These are phyloP conservation scores for Pythium sukuiense DNA, from an alignment of 352 stramenopile species.

Conservation along the genomic window DNA sequence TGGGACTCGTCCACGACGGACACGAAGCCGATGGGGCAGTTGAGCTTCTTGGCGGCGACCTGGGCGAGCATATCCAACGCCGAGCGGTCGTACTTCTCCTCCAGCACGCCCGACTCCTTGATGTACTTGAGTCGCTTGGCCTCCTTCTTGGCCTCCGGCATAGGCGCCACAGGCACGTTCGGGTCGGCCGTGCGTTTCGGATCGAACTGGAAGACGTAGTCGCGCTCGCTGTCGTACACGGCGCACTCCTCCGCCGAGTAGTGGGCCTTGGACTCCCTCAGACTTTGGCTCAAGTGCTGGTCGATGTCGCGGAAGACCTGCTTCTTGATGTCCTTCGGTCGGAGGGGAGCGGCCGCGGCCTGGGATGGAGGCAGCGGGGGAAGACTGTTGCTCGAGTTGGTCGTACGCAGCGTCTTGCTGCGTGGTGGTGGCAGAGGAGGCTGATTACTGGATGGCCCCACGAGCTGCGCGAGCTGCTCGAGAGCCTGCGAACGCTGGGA, in stretches of 20 bases:
- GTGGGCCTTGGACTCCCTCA: slow-evolving; percentile 31
- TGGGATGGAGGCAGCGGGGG: not conserved
- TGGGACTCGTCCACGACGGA: slow-evolving; percentile 52
- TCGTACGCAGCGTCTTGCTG: not conserved
- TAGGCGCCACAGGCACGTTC: slow-evolving; percentile 49
- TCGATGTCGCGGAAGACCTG: slow-evolving; percentile 31
- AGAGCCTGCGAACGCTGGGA: slow-evolving; percentile 34
- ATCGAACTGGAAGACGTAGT: slow-evolving; percentile 48
- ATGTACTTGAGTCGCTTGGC: slow-evolving; percentile 44
- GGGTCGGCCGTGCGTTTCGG: slow-evolving; percentile 25
- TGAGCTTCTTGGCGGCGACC: slow-evolving; percentile 51
- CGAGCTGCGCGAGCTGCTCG: slow-evolving; percentile 41
- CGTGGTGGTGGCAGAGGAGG: slow-evolving; percentile 22
- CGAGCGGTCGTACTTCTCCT: slow-evolving; percentile 41
- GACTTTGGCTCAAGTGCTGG: slow-evolving; percentile 33
- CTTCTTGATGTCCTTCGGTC: not conserved
- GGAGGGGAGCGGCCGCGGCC: not conserved
- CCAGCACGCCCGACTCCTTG: slow-evolving; percentile 43
- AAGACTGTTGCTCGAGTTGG: not conserved
- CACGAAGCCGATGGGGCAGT: slow-evolving; percentile 60
- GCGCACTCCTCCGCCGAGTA: slow-evolving; percentile 21
- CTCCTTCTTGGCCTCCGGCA: slow-evolving; percentile 41
- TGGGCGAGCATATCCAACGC: slow-evolving; percentile 57
- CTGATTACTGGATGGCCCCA: slow-evolving; percentile 41
- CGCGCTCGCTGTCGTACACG: slow-evolving; percentile 35